Percentiles rank a stretch among this genome's conserved stretches.
These are phyloP conservation scores for Helianthus tuberosus DNA, from an alignment of 129 eudicot species.

Conservation along the genomic window DNA sequence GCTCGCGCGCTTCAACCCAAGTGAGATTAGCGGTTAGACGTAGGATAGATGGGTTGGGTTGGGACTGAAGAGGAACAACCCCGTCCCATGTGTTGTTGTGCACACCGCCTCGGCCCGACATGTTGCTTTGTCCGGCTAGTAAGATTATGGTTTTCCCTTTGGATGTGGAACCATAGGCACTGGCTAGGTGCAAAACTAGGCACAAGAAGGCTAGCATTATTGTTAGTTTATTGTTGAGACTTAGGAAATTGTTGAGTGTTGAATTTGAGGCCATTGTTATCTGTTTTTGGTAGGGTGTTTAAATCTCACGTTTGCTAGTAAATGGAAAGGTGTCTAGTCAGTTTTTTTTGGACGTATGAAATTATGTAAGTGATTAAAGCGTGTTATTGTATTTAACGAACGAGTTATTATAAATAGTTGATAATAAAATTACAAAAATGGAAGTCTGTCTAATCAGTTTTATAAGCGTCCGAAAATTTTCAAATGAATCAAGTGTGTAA, in stretches of 20 bases:
- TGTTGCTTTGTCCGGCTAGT: conserved; percentile 95
- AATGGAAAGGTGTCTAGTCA: too few species aligned
- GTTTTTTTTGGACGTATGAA: too few species aligned
- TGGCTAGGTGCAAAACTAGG: conserved; percentile 27
- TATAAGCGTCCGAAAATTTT: too few species aligned
- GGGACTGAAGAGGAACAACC: conserved; percentile 52
- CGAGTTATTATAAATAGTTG: too few species aligned
- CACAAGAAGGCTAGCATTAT: conserved; percentile 16
- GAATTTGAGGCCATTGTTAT: not conserved
- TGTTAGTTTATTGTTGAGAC: not conserved
- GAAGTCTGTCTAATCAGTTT: too few species aligned
- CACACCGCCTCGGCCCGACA: conserved; percentile 92
- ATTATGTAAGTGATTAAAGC: not conserved
- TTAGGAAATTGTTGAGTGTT: not conserved
- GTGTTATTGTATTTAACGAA: not conserved
- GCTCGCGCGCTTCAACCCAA: conserved; percentile 79
- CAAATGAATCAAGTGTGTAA: too few species aligned
- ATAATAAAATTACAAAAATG: too few species aligned
- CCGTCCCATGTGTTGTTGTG: conserved; percentile 69
- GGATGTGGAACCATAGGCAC: conserved; percentile 5
- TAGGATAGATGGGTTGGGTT: conserved; percentile 37
- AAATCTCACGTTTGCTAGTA: conserved; percentile 10
- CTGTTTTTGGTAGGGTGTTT: conserved; percentile 1
- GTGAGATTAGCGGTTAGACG: conserved; percentile 46
- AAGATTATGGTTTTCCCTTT: conserved; percentile 47